Evolutionary conservation across 805 yeast genomes (phyloP).

Genomic region (Komagataella populi): DNA sequence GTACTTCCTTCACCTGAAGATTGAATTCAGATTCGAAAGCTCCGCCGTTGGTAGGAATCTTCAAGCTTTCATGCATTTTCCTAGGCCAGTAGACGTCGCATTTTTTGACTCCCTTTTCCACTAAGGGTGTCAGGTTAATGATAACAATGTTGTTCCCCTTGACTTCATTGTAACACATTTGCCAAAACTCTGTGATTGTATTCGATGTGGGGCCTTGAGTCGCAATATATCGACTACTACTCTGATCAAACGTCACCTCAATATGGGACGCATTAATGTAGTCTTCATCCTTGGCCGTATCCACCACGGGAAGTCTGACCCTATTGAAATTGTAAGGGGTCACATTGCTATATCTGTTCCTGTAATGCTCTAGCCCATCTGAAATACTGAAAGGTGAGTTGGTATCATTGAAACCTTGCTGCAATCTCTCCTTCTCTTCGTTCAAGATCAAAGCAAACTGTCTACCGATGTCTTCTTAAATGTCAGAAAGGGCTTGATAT

Average conservation of each 20-base stretch:
- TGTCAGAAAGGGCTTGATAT: neutral
- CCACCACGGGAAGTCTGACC: neutral
- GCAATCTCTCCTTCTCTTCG: neutral
- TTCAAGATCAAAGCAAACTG: neutral
- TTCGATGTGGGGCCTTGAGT: constrained; percentile 48
- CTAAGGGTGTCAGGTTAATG: constrained; percentile 64
- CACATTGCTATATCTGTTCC: neutral
- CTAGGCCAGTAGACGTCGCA: constrained; percentile 27
- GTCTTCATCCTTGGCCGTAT: neutral
- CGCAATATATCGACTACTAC: constrained; percentile 35
- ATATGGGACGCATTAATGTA: constrained; percentile 25
- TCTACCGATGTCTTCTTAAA: neutral
- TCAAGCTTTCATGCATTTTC: constrained; percentile 3
- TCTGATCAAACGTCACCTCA: constrained; percentile 4
- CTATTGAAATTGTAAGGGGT: neutral
- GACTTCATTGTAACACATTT: constrained; percentile 17
- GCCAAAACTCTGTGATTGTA: constrained; percentile 34
- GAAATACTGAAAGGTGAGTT: neutral
- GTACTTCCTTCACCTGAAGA: constrained; percentile 5
- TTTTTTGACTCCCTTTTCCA: constrained; percentile 24
- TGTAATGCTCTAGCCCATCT: neutral
- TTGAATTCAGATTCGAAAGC: constrained; percentile 3
- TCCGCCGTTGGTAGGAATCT: constrained; percentile 1
- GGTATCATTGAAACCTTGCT: neutral
- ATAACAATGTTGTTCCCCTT: constrained; percentile 24